Evolutionary conservation across 768 basidiomycete genomes (phyloP).

Genomic region (Russula sp.): DNA sequence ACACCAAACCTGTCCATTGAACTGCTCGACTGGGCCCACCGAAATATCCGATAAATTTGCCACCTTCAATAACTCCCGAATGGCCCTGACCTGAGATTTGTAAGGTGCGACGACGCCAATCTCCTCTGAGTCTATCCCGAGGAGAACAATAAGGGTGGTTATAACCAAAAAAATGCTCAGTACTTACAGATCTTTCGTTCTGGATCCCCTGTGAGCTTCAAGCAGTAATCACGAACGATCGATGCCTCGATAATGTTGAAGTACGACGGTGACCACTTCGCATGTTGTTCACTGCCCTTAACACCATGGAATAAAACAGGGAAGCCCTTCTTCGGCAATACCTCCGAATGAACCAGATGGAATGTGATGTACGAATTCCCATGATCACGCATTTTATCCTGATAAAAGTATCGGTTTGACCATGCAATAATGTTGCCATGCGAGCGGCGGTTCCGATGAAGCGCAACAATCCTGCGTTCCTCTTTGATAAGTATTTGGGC

Average conservation of each 20-base stretch:
- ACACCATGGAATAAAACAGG: constrained; percentile 40
- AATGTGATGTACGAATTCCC: constrained; percentile 35
- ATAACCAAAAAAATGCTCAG: background rate
- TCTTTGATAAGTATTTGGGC: background rate
- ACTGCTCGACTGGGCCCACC: constrained; percentile 43
- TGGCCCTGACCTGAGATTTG: constrained; percentile 39
- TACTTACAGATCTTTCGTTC: constrained; percentile 37
- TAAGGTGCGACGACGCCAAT: constrained; percentile 45
- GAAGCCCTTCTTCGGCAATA: constrained; percentile 35
- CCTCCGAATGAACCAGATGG: constrained; percentile 33
- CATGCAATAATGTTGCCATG: constrained; percentile 48
- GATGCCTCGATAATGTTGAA: constrained; percentile 43
- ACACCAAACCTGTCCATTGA: constrained; percentile 41
- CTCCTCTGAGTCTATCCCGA: constrained; percentile 32
- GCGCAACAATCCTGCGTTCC: constrained; percentile 29
- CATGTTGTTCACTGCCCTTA: constrained; percentile 38
- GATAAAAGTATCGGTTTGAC: constrained; percentile 50
- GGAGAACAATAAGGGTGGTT: background rate
- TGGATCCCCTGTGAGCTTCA: constrained; percentile 33
- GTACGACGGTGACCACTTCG: constrained; percentile 40
- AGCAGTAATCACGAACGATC: constrained; percentile 38
- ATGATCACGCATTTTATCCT: constrained; percentile 36
- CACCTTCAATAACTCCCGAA: constrained; percentile 33
- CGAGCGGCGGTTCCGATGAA: constrained; percentile 27
- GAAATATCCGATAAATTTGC: constrained; percentile 31